These are phyloP conservation scores for Penicillium sp. DNA, from an alignment of 2,329 filamentous ascomycete species.

Conservation along the genomic window DNA sequence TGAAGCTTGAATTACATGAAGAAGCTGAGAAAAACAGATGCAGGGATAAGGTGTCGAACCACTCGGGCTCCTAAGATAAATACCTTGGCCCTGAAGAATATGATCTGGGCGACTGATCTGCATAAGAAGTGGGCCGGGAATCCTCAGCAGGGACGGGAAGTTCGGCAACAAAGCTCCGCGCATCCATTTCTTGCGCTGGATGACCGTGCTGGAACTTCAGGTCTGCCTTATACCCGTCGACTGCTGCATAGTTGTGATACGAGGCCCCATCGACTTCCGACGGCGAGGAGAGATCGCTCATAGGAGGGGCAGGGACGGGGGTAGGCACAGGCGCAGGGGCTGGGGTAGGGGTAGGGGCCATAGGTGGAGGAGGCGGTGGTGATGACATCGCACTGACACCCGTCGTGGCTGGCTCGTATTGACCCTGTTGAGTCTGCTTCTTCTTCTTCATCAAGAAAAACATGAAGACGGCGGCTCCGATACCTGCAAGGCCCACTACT, in stretches of 20 bases:
- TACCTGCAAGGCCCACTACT: constrained; percentile 13
- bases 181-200: constrained; percentile 8
- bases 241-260: constrained; percentile 6
- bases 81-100: neutral
- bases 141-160: neutral
- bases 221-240: constrained; percentile 5
- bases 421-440: constrained; percentile 1
- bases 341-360: no score
- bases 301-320: neutral
- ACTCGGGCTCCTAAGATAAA: neutral
- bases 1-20: neutral
- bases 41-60: neutral
- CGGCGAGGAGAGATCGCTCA: neutral
- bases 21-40: neutral
- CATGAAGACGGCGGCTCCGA: constrained; percentile 14
- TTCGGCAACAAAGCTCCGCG: constrained; percentile 5
- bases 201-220: constrained; percentile 6
- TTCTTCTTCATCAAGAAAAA: constrained; percentile 14
- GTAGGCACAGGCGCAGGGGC: no score
- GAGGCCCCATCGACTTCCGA: constrained; percentile 4
- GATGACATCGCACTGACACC: neutral
- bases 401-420: neutral
- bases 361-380: neutral
- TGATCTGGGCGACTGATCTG: neutral
- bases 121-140: neutral